phyloP scores from a whole-genome alignment of 768 basidiomycete species.

The Xerocomellus dryophilus region DNA sequence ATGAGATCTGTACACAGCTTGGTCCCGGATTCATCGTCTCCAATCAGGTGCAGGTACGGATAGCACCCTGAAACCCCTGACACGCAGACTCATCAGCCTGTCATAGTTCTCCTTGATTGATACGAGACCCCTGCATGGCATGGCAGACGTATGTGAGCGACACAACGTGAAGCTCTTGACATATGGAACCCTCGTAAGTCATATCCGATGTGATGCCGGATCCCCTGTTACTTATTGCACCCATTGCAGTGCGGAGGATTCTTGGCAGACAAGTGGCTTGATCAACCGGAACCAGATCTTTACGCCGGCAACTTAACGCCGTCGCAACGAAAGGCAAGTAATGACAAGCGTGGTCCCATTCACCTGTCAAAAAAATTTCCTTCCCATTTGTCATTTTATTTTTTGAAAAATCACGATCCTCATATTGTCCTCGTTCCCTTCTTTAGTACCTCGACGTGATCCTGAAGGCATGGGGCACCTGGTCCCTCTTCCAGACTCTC shows the following conservation, averaged over 20 bases:
- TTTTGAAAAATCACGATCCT: not conserved
- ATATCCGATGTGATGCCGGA: not conserved
- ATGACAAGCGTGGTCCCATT: not conserved
- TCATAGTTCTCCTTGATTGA: conserved; percentile 78
- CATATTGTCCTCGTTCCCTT: not conserved
- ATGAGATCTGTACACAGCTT: conserved; percentile 75
- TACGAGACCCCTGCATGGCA: conserved; percentile 69
- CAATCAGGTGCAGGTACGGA: conserved; percentile 75
- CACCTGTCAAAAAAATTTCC: not conserved
- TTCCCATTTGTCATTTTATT: not conserved
- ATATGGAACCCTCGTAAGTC: conserved; percentile 73
- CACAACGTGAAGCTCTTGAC: conserved; percentile 74
- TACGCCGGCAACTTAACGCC: conserved; percentile 70
- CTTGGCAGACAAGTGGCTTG: conserved; percentile 73
- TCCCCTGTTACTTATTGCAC: conserved; percentile 1
- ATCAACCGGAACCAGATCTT: conserved; percentile 62
- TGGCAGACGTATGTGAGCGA: conserved; percentile 72
- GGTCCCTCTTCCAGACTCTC: conserved; percentile 71
- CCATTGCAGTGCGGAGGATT: conserved; percentile 74
- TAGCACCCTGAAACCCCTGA: not conserved
- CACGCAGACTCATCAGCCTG: conserved; percentile 8
- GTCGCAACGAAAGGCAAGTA: conserved; percentile 73
- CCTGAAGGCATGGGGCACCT: conserved; percentile 72
- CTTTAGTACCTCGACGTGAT: conserved; percentile 83
- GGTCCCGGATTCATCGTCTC: conserved; percentile 72